Evolutionary conservation across 371 early-diverging fungal genomes (phyloP), one percentile per base, ranked within the genome.

Genomic region (Dipsacomyces acuminosporus): DNA sequence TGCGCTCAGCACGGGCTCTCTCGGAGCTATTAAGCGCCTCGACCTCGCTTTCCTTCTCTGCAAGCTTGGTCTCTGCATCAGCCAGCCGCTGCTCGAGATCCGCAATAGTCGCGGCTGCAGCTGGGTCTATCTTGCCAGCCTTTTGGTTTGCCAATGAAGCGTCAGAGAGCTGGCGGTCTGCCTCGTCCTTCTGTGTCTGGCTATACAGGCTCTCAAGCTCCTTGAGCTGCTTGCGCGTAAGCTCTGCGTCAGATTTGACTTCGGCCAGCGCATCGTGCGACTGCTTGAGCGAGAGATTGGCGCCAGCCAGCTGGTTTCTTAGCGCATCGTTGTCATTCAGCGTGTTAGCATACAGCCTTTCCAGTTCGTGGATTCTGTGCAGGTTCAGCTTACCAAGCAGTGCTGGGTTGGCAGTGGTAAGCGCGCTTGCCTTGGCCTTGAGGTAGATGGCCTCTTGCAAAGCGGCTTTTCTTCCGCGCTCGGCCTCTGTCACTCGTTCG

Each of bases 261-360:
- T 74, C 72, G 17, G 60, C 49, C 38, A 65, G 42, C 9, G 56
- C 59, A 25, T 70, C 64, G 45, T 72, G 70, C 17, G 67, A 45
- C 59, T 64, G 75, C 52, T 64, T 61, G 13, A 74, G 60, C 44
- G 56, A 47, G 44, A 55, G 43, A 23, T 54, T 75, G 41, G 75
- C 72, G 6, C 61, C 54, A 1, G 57, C 53, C 48, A 74, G 55
- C 45, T 75, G 75, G 56, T 58, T 61, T 9, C 75, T 53, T 43
- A 75, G 52, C 22, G 71, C 72, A 20, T 75, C 76, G 47, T 65
- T 71, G 51, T 75, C 75, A 52, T 71, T 75, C 8, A 75, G 58
- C 18, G 73, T 58, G 45, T 64, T 75, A 19, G 75, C 75, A 23
- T 73, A 55, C 38, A 61, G 60, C 7, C 69, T 63, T 56, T 72